These are phyloP conservation scores for Periconia macrospinosa DNA, from an alignment of 2,329 filamentous ascomycete genomes.

Conservation along the genomic window DNA sequence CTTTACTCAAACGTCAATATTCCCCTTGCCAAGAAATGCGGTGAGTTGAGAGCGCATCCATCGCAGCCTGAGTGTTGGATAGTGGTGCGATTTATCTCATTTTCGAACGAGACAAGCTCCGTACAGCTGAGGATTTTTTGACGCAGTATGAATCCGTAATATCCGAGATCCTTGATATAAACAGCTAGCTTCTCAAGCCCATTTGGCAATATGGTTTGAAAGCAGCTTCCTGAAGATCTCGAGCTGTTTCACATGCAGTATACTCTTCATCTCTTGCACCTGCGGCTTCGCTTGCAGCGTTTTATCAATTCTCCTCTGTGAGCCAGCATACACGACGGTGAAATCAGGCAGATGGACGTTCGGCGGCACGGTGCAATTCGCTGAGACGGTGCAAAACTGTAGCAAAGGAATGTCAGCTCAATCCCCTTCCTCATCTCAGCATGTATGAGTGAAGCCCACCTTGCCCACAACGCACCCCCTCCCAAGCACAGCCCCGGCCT, in stretches of 20 bases:
- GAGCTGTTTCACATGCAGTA: constrained; percentile 38
- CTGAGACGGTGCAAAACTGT: constrained; percentile 50
- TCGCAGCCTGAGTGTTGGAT: too few relatives aligned
- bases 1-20: too few relatives aligned
- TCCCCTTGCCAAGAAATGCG: too few relatives aligned
- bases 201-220: constrained; percentile 41
- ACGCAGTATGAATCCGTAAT: too few relatives aligned
- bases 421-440: background rate
- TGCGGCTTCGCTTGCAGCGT: constrained; percentile 39
- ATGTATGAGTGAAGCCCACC: constrained; percentile 26
- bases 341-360: constrained; percentile 48
- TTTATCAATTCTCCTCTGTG: constrained; percentile 41
- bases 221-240: constrained; percentile 39
- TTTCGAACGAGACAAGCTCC: too few relatives aligned
- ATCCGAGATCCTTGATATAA: background rate
- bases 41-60: too few relatives aligned
- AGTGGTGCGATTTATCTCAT: too few relatives aligned
- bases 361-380: constrained; percentile 38
- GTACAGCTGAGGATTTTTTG: too few relatives aligned
- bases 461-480: constrained; percentile 44
- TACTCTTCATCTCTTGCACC: constrained; percentile 28
- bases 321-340: constrained; percentile 48
- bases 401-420: constrained; percentile 1
- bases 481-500: constrained; percentile 37
- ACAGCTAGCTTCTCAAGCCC: constrained; percentile 15